Conservation (phyloP, 164 flowering plant genomes). For the Cinnamomum micranthum region DNA sequence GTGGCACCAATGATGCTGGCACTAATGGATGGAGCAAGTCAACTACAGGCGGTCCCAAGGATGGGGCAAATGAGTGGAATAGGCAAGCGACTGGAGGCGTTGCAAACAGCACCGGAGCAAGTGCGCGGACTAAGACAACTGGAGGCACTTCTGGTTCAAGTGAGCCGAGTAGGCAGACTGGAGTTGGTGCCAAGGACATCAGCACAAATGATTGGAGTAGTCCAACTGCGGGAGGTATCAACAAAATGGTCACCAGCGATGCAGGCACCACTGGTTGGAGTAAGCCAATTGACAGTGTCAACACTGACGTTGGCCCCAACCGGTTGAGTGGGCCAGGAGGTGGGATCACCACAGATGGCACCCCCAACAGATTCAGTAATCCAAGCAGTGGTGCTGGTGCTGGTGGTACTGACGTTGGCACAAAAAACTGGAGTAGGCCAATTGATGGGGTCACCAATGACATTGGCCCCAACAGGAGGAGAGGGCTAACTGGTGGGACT, state of each 20-base stretch:
- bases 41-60: neutral
- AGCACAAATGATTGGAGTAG: neutral
- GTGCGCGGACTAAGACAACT: neutral
- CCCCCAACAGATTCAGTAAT: neutral
- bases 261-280: neutral
- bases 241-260: too few relatives aligned
- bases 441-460: neutral
- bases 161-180: neutral
- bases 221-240: too few relatives aligned
- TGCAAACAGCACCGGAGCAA: neutral
- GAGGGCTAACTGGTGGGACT: neutral
- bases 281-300: too few relatives aligned
- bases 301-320: neutral
- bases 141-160: neutral
- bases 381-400: neutral
- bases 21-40: neutral
- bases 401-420: neutral
- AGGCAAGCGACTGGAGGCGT: neutral
- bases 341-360: neutral
- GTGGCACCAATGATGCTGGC: neutral
- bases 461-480: neutral
- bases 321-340: neutral
- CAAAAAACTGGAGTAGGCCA: neutral
- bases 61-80: neutral
- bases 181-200: neutral